Percentiles rank a stretch among this genome's conserved stretches.
phyloP scores from a whole-genome alignment of 192 early-diverging fungal genomes.

The Mortierella hygrophila region DNA sequence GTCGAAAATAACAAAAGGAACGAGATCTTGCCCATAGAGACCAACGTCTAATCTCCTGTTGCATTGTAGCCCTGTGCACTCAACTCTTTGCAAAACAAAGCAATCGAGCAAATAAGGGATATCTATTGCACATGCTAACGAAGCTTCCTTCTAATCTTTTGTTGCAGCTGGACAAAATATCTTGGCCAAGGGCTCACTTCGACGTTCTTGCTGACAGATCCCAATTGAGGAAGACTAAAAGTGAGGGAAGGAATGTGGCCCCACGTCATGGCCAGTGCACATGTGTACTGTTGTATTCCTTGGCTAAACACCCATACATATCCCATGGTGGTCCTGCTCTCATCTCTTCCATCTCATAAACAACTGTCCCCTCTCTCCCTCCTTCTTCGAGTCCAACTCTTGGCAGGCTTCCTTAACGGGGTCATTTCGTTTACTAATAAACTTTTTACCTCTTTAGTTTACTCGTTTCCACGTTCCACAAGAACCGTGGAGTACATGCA shows the following conservation, averaged over 20 bases:
- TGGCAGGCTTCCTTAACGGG: neutral
- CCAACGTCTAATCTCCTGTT: too few species aligned
- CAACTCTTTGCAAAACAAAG: too few species aligned
- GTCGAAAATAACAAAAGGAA: too few species aligned
- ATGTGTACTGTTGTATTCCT: neutral
- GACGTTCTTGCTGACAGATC: constrained; percentile 2
- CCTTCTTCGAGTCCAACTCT: neutral
- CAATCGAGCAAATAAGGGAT: too few species aligned
- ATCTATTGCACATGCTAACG: neutral
- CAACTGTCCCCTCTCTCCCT: neutral
- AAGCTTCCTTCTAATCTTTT: neutral
- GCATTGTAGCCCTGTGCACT: too few species aligned
- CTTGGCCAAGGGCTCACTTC: neutral
- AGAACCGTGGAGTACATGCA: neutral
- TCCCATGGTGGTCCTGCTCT: neutral
- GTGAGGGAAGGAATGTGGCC: neutral
- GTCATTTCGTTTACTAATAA: constrained; percentile 1
- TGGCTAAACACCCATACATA: neutral
- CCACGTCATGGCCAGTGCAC: neutral
- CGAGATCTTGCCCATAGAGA: too few species aligned
- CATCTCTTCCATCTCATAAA: neutral
- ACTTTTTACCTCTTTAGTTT: neutral
- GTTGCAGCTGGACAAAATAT: neutral
- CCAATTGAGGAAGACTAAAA: neutral
- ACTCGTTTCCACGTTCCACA: constrained; percentile 1